Evolutionary conservation across 495 filamentous ascomycete species (phyloP), one percentile per base, ranked within the genome.

Genomic region (Podospora conica): DNA sequence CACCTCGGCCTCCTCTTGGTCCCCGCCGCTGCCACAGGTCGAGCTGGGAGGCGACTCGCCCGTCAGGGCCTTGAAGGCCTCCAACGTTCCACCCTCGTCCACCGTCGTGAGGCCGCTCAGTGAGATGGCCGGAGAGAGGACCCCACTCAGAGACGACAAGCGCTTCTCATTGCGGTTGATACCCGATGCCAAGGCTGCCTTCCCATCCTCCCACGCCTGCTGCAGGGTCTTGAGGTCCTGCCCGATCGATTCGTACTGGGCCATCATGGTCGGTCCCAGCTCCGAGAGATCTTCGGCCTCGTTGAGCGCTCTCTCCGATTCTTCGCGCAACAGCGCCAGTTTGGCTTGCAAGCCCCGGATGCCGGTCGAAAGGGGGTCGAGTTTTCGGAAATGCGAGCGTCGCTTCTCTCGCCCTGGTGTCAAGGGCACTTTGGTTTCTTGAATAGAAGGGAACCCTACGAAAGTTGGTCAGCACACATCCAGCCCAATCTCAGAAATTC

Each of bases 191-290:
- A 98, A 73, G 8, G 90, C 87, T 4, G 86, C 81, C 71, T 89
- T 93, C 9, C 93, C 94, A 28, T 88, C 80, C 75, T 97, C 92
- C 95, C 95, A 98, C 68, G 96, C 93, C 66, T 93, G 87, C 68
- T 94, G 87, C 55, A 98, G 81, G 54, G 84, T 85, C 72, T 87
- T 87, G 33, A 98, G 84, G 74, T 98, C 95, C 55, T 86, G 82
- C 8, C 95, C 95, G 67, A 98, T 94, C 20, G 92, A 93, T 25
- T 98, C 95, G 74, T 98, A 98, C 72, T 97, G 95, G 27, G 87
- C 77, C 77, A 96, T 87, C 25, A 98, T 85, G 62, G 84, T 87
- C 3, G 86, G 80, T 10, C 90, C 91, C 33, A 96, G 83, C 64
- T 93, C 87, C 21, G 85, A 84, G 3, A 90, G 78, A 68, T 95